Percentiles rank a stretch among this genome's conserved stretches.
Evolutionary conservation across 192 early-diverging fungal genomes (phyloP).

Genomic region (Podochytrium sp.): DNA sequence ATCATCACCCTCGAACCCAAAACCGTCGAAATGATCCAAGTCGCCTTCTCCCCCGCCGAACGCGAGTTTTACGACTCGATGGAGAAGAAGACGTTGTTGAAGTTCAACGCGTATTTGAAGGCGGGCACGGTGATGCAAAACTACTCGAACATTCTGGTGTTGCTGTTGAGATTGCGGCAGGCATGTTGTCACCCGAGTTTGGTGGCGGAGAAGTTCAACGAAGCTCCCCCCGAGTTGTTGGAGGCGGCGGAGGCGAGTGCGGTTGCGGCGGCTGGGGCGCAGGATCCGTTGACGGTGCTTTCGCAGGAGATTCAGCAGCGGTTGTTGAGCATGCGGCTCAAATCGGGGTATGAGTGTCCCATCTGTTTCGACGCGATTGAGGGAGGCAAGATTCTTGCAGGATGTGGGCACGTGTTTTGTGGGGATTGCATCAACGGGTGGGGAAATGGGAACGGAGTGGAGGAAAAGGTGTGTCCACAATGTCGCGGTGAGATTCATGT

Average conservation of each 20-base stretch:
- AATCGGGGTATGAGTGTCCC: slow-evolving; percentile 37
- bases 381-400: slow-evolving; percentile 23
- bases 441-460: background rate
- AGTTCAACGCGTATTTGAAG: slow-evolving; percentile 46
- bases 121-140: slow-evolving; percentile 54
- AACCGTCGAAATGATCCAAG: background rate
- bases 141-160: slow-evolving; percentile 51
- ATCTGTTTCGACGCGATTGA: slow-evolving; percentile 47
- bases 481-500: slow-evolving; percentile 31
- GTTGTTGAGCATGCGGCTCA: slow-evolving; percentile 30
- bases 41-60: slow-evolving; percentile 47
- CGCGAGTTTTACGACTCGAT: slow-evolving; percentile 64
- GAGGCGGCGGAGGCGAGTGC: background rate
- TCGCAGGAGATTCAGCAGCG: slow-evolving; percentile 26
- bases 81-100: slow-evolving; percentile 28
- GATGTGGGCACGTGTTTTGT: slow-evolving; percentile 47
- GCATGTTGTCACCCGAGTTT: slow-evolving; percentile 48
- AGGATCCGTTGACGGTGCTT: slow-evolving; percentile 6
- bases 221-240: slow-evolving; percentile 15
- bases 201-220: slow-evolving; percentile 34
- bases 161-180: slow-evolving; percentile 46
- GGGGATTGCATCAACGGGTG: slow-evolving; percentile 25
- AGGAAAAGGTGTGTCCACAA: slow-evolving; percentile 36
- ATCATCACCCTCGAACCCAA: slow-evolving; percentile 64
- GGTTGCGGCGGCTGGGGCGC: background rate